Conservation (phyloP, 257 asterid genomes). For the Scutellaria minor region DNA sequence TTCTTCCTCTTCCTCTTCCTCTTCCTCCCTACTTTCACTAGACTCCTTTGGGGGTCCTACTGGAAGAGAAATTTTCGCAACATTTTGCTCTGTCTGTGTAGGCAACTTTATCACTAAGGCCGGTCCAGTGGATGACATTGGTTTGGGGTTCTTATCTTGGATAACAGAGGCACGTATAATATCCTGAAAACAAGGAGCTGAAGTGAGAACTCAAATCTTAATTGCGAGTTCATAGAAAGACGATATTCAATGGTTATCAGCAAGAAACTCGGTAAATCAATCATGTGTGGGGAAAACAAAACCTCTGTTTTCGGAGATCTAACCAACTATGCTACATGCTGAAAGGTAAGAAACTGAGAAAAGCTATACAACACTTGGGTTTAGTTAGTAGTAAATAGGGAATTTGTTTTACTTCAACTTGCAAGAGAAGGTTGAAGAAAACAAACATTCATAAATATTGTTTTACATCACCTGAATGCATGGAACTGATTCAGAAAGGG, state of each 20-base stretch:
- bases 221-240: slow-evolving; percentile 9
- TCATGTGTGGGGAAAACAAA: background rate
- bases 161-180: slow-evolving; percentile 81
- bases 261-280: background rate
- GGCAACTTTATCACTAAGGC: slow-evolving; percentile 80
- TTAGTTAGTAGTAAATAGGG: background rate
- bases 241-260: background rate
- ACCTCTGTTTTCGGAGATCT: background rate
- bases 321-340: background rate
- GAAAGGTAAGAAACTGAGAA: slow-evolving; percentile 8
- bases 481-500: slow-evolving; percentile 25
- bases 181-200: slow-evolving; percentile 62
- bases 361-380: slow-evolving; percentile 17
- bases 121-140: slow-evolving; percentile 51
- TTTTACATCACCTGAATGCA: slow-evolving; percentile 12
- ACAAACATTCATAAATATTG: background rate
- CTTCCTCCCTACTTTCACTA: slow-evolving; percentile 43
- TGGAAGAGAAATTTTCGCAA: slow-evolving; percentile 44
- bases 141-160: slow-evolving; percentile 68
- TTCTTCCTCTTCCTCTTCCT: slow-evolving; percentile 71
- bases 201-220: slow-evolving; percentile 26
- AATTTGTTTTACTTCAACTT: slow-evolving; percentile 9
- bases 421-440: slow-evolving; percentile 1
- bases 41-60: slow-evolving; percentile 46
- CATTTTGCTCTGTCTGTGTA: slow-evolving; percentile 46